Evolutionary conservation across 192 early-diverging fungal genomes (phyloP).

Genomic region (Backusella liffmaniae): DNA sequence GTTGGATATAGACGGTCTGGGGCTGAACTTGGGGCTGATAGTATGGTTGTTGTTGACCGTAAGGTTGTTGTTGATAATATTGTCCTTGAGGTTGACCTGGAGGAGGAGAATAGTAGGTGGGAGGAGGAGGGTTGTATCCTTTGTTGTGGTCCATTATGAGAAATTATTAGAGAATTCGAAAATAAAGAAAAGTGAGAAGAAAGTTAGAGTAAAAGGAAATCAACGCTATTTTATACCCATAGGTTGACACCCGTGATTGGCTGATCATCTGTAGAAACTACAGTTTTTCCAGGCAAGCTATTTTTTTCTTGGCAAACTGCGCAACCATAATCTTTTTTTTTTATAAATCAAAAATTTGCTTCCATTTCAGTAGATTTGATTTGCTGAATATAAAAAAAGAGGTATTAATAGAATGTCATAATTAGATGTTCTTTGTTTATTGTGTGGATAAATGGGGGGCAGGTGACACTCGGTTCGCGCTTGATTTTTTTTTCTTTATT

Average conservation of each 20-base stretch:
- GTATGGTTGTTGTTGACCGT: slow-evolving; percentile 20
- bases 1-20: slow-evolving; percentile 29
- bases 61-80: neutral
- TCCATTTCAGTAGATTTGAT: neutral
- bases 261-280: neutral
- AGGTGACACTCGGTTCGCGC: neutral
- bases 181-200: neutral
- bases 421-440: neutral
- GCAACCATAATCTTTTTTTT: neutral
- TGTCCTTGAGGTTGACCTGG: slow-evolving; percentile 14
- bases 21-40: slow-evolving; percentile 22
- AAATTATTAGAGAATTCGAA: neutral
- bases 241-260: neutral
- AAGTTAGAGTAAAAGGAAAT: neutral
- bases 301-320: slow-evolving; percentile 6
- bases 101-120: slow-evolving; percentile 14
- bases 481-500: neutral
- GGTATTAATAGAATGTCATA: neutral
- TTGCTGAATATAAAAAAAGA: neutral
- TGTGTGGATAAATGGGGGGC: neutral
- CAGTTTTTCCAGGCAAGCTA: neutral
- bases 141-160: slow-evolving; percentile 12
- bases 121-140: slow-evolving; percentile 3
- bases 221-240: neutral
- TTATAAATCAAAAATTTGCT: neutral